Evolutionary conservation across 2,329 filamentous ascomycete species (phyloP).

Genomic region (Epichloe amarillans): DNA sequence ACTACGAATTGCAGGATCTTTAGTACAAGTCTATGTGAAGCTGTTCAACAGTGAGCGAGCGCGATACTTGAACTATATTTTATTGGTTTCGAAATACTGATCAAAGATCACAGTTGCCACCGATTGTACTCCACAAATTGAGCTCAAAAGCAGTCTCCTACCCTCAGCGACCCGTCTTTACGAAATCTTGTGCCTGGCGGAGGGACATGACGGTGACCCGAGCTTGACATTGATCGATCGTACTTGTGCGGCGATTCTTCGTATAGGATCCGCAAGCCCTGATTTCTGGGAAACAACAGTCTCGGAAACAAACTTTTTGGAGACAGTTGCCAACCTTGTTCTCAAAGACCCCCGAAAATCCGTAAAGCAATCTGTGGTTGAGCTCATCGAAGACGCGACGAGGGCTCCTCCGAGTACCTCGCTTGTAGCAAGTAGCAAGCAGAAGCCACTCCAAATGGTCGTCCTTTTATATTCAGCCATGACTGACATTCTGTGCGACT

Average conservation of each 20-base stretch:
- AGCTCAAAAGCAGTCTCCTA: conserved; percentile 4
- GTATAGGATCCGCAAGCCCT: conserved; percentile 14
- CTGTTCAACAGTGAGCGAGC: conserved; percentile 13
- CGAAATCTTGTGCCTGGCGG: conserved; percentile 15
- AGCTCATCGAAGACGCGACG: conserved; percentile 20
- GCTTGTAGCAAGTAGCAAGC: not conserved
- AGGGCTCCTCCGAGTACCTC: conserved; percentile 6
- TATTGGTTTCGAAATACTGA: not conserved
- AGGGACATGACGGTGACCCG: conserved; percentile 11
- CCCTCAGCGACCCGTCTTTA: conserved; percentile 8
- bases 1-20: conserved; percentile 14
- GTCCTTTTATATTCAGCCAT: conserved; percentile 20
- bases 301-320: conserved; percentile 10
- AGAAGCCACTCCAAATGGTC: conserved; percentile 6
- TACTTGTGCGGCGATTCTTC: conserved; percentile 16
- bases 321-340: conserved; percentile 13
- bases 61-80: not conserved
- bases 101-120: not conserved
- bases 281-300: conserved; percentile 17
- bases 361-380: conserved; percentile 18
- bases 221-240: conserved; percentile 14
- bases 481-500: conserved; percentile 20
- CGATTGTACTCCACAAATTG: not conserved
- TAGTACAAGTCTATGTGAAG: conserved; percentile 17
- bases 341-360: conserved; percentile 14